Base-by-base conservation (phyloP, 768 basidiomycete genomes). In the Russula foetens region DNA sequence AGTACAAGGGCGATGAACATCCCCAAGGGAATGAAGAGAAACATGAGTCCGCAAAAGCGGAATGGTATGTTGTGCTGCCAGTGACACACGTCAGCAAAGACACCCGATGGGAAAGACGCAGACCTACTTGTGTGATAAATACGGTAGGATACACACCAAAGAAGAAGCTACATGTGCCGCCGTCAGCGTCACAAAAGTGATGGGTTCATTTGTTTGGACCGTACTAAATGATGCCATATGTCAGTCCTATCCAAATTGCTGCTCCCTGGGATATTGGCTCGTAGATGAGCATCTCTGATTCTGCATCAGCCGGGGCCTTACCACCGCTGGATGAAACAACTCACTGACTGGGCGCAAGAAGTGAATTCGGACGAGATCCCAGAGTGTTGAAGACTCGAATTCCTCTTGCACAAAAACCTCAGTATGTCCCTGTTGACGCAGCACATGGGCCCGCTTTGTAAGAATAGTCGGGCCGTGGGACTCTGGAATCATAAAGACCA, bases 191-290 rank as follows among this genome's bases (percentile, higher is more conserved):
- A n/a, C n/a, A 44, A 8, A 52, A 7, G 3, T 6, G 31, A 15
- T 12, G 11, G 0, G 26, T 15, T 26, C 12, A 14, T 26, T 17
- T 33, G 14, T n/a, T 21, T 21, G 2, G 12, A 6, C 52, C 67
- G 19, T 43, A 68, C 66, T 69, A 68, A 19, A 68, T 50, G 21
- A 69, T 69, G n/a, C 68, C 65, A 43, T 69, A 69, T 19, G 64
- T 57, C 2, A 69, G 53, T 7, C 66, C 62, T 2, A 66, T 64
- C 67, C 64, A 68, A 19, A 67, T 17, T 1, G 67, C 64, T 11
- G 66, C 64, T 4, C 64, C 68, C 35, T 63, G 65, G 4, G 56
- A 48, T 52, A 68, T 67, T 9, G 67, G 67, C 51, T 67, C 66
- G 35, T 57, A 51, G 14, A 63, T 8, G 31, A 68, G 56, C 66